phyloP scores from a whole-genome alignment of 768 basidiomycete genomes.

The Rhizopogon vinicolor region DNA sequence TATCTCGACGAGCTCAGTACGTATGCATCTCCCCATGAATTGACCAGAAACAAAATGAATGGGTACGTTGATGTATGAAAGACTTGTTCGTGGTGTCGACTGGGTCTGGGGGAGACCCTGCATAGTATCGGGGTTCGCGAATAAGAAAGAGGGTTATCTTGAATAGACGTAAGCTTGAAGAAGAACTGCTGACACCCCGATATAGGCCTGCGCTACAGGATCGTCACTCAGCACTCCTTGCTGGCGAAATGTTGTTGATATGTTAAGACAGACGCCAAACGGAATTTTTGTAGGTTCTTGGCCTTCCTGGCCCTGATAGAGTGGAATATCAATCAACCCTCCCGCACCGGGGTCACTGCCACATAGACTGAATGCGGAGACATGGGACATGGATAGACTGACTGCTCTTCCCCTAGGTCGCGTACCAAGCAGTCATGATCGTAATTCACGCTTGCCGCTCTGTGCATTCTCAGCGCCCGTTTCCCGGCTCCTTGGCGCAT shows the following conservation, averaged over 20 bases:
- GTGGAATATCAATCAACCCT: too few relatives aligned
- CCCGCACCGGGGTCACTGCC: neutral
- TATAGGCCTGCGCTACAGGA: neutral
- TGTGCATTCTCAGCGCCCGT: neutral
- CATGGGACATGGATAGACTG: too few relatives aligned
- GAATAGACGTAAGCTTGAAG: neutral
- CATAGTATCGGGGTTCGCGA: neutral
- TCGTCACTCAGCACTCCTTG: neutral
- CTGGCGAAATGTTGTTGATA: neutral
- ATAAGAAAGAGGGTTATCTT: neutral
- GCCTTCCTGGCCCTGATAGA: too few relatives aligned
- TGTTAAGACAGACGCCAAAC: neutral
- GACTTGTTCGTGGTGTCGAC: conserved; percentile 21
- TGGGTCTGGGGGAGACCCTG: too few relatives aligned
- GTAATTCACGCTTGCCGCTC: too few relatives aligned
- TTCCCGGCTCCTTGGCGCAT: neutral
- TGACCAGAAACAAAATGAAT: conserved; percentile 56
- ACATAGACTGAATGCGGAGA: neutral
- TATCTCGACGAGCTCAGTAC: conserved; percentile 51
- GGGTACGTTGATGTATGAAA: conserved; percentile 30
- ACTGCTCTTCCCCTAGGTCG: neutral
- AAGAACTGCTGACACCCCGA: neutral
- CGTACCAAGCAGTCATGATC: too few relatives aligned
- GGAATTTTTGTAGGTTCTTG: neutral
- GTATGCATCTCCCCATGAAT: conserved; percentile 52